A percentile compares a stretch with the other conserved stretches of the same genome.
These are phyloP conservation scores for Cladobotryum mycophilum DNA, from an alignment of 2,329 filamentous ascomycete genomes.

Conservation along the genomic window DNA sequence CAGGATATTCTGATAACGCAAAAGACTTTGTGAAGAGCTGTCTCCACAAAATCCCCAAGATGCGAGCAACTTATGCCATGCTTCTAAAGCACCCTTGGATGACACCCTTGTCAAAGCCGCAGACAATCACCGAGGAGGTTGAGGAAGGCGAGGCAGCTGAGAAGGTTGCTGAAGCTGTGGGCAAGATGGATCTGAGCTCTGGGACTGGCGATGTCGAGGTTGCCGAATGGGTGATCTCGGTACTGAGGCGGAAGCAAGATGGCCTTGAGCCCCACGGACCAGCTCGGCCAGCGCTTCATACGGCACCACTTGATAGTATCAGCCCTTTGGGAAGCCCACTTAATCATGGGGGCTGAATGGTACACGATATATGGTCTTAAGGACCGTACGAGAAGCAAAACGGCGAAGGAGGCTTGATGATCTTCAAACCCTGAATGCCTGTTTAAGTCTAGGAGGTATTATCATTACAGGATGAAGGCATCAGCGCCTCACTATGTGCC, in stretches of 20 bases:
- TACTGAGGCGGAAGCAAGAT: constrained; percentile 52
- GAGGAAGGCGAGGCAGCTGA: constrained; percentile 53
- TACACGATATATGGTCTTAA: not conserved
- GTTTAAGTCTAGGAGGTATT: no score
- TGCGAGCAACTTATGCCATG: constrained; percentile 90
- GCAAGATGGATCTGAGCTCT: constrained; percentile 35
- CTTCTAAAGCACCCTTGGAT: constrained; percentile 89
- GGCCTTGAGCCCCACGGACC: constrained; percentile 44
- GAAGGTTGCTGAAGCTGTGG: constrained; percentile 37
- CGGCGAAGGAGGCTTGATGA: not conserved
- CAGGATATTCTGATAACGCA: constrained; percentile 71
- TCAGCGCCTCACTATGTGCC: not conserved
- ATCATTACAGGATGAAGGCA: no score
- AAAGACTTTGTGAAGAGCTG: constrained; percentile 84
- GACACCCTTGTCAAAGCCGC: constrained; percentile 64
- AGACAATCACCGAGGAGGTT: constrained; percentile 65
- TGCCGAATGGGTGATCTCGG: constrained; percentile 72
- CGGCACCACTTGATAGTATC: constrained; percentile 74
- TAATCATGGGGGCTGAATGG: constrained; percentile 2
- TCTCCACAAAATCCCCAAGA: constrained; percentile 84
- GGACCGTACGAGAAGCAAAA: not conserved
- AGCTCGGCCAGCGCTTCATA: constrained; percentile 76
- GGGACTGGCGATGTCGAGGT: constrained; percentile 68
- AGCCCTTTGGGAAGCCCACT: constrained; percentile 43
- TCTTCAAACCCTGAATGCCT: not conserved